Base-by-base conservation (phyloP, 2,329 filamentous ascomycete genomes). In the Pseudogymnoascus verrucosus region DNA sequence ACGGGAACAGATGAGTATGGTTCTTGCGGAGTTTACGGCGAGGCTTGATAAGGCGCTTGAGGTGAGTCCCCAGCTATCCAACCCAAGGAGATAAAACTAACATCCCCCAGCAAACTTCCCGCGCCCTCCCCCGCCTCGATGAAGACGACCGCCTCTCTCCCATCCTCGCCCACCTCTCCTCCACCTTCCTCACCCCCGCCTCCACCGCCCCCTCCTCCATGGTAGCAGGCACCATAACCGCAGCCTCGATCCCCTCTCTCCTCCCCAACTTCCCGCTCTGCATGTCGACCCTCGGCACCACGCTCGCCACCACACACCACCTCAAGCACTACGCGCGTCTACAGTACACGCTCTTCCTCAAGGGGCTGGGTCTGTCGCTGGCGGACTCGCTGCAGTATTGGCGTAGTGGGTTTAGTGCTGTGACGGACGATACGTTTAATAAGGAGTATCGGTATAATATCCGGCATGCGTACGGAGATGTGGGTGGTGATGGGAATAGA, bases 391-490 rank as follows among this genome's bases (percentile, higher is more conserved):
- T 99, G 23, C 70, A 91, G 11, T 99, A 99, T 79, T 99, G 95
- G 95, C 88, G 95, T 10, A 84, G 86, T 66, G 81, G 84, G 28
- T 98, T 99, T 83, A 87, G 86, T 74, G 89, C 91, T 68, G 86
- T 96, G 67, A 93, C 90, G 0, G 95, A 98, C 71, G 93, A 98
- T 71, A 88, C 88, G 37, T 99, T 98, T 82, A 96, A 96, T 77
- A 98, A 97, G 73, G 92, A 97, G 74, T 98, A 99, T 78, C 85
- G 90, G 51, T 99, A 99, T 82, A 98, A 99, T 74, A 85, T 98
- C 64, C 89, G 93, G n/a, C 93, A 99, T 81, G 77, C 82, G 0
- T 99, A 98, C 74, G 95, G 95, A 68, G 93, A 98, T 71, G 95
- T 98, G 0, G 95, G 95, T 63, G 93, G 93, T 64, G 93, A 98